Percentiles rank a stretch among this genome's conserved stretches.
phyloP scores from a whole-genome alignment of 208 protist species.

The Acanthamoeba quina region DNA sequence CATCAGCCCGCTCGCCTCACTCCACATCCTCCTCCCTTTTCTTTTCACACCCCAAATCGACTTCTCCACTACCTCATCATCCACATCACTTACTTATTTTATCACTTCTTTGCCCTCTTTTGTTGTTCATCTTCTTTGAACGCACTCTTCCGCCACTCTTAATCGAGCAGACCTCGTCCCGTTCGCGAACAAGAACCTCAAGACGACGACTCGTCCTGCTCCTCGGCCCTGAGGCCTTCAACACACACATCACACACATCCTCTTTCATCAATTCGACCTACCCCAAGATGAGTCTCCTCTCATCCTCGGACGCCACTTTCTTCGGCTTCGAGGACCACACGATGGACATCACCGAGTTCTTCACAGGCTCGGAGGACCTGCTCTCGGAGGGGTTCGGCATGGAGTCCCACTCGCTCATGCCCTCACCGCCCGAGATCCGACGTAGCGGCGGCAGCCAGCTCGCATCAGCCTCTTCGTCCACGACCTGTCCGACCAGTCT shows the following conservation, averaged over 20 bases:
- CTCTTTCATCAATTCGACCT: neutral
- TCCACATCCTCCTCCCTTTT: no score
- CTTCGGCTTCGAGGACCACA: constrained; percentile 12
- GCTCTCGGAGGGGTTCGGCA: neutral
- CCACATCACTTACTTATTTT: no score
- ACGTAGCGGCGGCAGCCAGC: neutral
- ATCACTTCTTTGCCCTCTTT: no score
- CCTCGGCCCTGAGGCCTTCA: no score
- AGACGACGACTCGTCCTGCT: no score
- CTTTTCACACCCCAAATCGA: no score
- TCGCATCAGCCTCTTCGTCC: neutral
- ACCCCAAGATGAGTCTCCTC: constrained; percentile 3
- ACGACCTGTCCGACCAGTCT: neutral
- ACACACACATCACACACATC: neutral
- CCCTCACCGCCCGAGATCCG: neutral
- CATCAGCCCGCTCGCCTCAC: no score
- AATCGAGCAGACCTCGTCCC: no score
- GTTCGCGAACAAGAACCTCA: no score
- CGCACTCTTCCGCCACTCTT: no score
- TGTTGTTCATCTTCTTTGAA: no score
- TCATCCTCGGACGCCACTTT: neutral
- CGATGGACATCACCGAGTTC: constrained; percentile 43
- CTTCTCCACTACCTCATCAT: no score
- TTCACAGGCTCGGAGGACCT: neutral
- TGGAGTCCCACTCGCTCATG: neutral